Base-by-base conservation (phyloP, 1,284 basidiomycete species). In the Neonothopanus nambi region DNA sequence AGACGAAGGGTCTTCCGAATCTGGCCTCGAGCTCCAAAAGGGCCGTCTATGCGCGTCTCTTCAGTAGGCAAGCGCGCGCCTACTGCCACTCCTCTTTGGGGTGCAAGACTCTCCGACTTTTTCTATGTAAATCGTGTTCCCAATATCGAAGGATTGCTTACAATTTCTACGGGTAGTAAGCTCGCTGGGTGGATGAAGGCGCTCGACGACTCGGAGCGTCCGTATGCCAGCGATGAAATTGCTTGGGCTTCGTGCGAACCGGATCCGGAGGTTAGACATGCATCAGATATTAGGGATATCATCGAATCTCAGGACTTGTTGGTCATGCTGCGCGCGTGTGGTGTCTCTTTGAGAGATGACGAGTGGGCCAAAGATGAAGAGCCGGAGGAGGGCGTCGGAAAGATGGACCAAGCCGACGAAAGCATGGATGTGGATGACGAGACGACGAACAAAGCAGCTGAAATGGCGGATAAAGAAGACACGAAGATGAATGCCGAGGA, bases 11-110 rank as follows among this genome's bases (percentile, higher is more conserved):
- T 57, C 21, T 54, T 49, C 20, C 57, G 59, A 12, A 11, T 24
- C 13, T 61, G 59, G 59, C 55, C 55, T 30, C 50, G 57, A 37
- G 48, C 57, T 49, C 57, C 59, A 15, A 49, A 49, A 9, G 59
- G 59, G 5, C 17, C 36, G 5, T 24, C 39, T 12, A 35, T 57
- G 4, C 12, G 39, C 7, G 3, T 2, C 30, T 12, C 30, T 23
- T 30, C 37, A 15, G 5, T 26, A 17, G 54, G 51, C 26, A 56
- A 54, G 39, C 21, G 38, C 9, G 37, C 51, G 8, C 51, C 38
- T 3, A 55, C 47, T 20, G 21, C 38, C 26, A 30, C 24, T n/a
- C 21, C 28, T 20, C 20, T 49, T 3, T 57, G 57, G 59, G 57
- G 59, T 33, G 37, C 41, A 2, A 60, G 48, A 4, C 20, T 58